These are phyloP conservation scores for Echinochloa phyllopogon DNA, from an alignment of 176 grass and related monocot species.

Conservation along the genomic window DNA sequence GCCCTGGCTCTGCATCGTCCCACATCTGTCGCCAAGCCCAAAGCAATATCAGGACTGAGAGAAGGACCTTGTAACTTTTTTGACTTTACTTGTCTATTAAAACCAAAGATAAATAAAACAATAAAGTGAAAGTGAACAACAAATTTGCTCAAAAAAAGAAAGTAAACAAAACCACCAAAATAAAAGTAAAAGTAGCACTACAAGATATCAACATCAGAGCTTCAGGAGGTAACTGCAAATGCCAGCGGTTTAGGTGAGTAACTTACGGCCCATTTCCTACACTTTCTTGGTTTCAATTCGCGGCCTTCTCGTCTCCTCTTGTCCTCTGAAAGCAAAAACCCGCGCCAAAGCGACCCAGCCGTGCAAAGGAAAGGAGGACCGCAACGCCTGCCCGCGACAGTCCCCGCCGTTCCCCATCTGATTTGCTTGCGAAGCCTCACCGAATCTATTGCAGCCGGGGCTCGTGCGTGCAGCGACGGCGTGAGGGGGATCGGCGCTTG, in stretches of 20 bases:
- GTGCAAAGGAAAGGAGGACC: constrained; percentile 24
- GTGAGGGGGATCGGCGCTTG: not conserved
- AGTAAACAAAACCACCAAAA: not conserved
- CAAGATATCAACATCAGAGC: not conserved
- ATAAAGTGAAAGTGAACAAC: no score
- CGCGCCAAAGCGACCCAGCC: constrained; percentile 23
- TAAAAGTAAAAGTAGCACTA: not conserved
- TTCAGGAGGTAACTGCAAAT: not conserved
- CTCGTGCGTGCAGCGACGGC: not conserved
- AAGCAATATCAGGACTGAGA: not conserved
- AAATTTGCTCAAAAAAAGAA: no score
- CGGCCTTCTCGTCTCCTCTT: not conserved
- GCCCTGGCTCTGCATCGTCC: not conserved
- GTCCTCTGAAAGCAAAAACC: constrained; percentile 26
- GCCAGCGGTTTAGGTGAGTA: not conserved
- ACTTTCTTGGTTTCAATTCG: not conserved
- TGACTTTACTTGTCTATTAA: not conserved
- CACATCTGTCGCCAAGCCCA: constrained; percentile 28
- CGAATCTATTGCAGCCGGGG: not conserved
- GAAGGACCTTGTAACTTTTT: not conserved
- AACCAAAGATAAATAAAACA: not conserved
- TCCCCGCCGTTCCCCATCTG: not conserved
- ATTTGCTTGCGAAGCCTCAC: constrained; percentile 1
- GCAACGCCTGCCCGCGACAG: not conserved
- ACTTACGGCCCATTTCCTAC: constrained; percentile 16